Conservation (phyloP, 2,329 filamentous ascomycete genomes). For the Hymenoscyphus occultus region DNA sequence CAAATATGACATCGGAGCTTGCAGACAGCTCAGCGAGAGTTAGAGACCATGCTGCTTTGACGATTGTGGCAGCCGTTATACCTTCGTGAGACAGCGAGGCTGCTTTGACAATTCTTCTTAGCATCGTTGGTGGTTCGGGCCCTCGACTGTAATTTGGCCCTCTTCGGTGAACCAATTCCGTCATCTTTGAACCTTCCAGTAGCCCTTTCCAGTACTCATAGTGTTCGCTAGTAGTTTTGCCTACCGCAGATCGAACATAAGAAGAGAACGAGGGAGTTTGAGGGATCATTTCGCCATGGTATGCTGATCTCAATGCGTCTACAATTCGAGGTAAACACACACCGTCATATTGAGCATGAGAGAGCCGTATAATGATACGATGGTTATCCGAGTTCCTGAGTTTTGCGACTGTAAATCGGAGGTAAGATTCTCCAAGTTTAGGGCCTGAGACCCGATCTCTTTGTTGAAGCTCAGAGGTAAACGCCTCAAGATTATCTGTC, state of each 20-base stretch:
- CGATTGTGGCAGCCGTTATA: conserved; percentile 35
- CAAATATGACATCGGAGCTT: conserved; percentile 41
- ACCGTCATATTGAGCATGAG: conserved; percentile 52
- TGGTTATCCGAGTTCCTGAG: conserved; percentile 23
- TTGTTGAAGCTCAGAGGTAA: conserved; percentile 6
- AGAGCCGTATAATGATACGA: conserved; percentile 43
- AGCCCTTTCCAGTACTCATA: conserved; percentile 45
- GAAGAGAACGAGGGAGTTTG: conserved; percentile 39
- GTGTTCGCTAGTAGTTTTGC: conserved; percentile 34
- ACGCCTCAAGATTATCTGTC: conserved; percentile 9
- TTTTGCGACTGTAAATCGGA: conserved; percentile 8
- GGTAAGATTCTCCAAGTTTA: conserved; percentile 7
- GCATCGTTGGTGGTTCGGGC: conserved; percentile 10
- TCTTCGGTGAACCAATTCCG: conserved; percentile 13
- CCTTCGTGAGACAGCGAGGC: conserved; percentile 23
- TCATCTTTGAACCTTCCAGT: conserved; percentile 39
- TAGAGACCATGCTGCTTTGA: conserved; percentile 40
- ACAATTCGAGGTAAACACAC: conserved; percentile 15
- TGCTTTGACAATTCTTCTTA: conserved; percentile 14
- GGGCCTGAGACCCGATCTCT: conserved; percentile 4
- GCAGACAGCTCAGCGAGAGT: conserved; percentile 40
- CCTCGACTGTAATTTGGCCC: conserved; percentile 16
- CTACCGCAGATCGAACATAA: conserved; percentile 34
- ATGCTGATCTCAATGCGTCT: conserved; percentile 9
- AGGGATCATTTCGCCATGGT: conserved; percentile 11